Conservation (phyloP, 2,329 filamentous ascomycete genomes). For the Exophiala alcalophila region DNA sequence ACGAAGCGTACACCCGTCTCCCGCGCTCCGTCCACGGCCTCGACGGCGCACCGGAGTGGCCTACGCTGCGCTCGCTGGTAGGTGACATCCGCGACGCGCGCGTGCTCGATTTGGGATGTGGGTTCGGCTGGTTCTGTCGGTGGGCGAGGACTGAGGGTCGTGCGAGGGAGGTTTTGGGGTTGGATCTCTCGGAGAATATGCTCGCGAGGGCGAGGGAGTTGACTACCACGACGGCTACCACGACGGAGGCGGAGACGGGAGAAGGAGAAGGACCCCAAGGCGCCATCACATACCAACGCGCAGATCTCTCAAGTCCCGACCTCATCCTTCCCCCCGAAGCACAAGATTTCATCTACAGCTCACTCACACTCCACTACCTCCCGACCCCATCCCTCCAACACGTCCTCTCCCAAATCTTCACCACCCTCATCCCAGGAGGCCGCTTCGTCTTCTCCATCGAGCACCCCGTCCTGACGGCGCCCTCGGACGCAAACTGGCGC, state of each 20-base stretch:
- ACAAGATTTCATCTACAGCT: slow-evolving; percentile 44
- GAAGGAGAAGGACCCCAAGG: background rate
- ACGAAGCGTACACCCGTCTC: slow-evolving; percentile 45
- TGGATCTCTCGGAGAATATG: slow-evolving; percentile 58
- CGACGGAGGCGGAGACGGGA: background rate
- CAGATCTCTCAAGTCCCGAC: slow-evolving; percentile 7
- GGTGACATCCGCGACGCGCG: slow-evolving; percentile 35
- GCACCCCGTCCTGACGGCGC: slow-evolving; percentile 49
- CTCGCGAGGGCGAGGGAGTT: slow-evolving; percentile 45
- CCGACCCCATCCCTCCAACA: slow-evolving; percentile 31
- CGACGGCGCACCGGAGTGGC: slow-evolving; percentile 46
- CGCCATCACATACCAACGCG: slow-evolving; percentile 7
- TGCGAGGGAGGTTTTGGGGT: slow-evolving; percentile 45
- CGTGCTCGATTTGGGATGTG: slow-evolving; percentile 59
- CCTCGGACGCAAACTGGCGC: slow-evolving; percentile 35
- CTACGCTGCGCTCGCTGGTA: slow-evolving; percentile 42
- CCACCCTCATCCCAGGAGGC: slow-evolving; percentile 37
- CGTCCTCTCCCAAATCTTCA: slow-evolving; percentile 36
- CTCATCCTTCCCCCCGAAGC: background rate
- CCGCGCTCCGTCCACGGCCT: slow-evolving; percentile 43
- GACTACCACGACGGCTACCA: background rate
- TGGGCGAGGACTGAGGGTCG: slow-evolving; percentile 47
- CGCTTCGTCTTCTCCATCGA: slow-evolving; percentile 48
- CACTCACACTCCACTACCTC: slow-evolving; percentile 45
- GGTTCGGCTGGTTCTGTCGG: slow-evolving; percentile 57